These are phyloP conservation scores for Saccharomyces hybrid DNA, from an alignment of 1,139 yeast species.

Conservation along the genomic window DNA sequence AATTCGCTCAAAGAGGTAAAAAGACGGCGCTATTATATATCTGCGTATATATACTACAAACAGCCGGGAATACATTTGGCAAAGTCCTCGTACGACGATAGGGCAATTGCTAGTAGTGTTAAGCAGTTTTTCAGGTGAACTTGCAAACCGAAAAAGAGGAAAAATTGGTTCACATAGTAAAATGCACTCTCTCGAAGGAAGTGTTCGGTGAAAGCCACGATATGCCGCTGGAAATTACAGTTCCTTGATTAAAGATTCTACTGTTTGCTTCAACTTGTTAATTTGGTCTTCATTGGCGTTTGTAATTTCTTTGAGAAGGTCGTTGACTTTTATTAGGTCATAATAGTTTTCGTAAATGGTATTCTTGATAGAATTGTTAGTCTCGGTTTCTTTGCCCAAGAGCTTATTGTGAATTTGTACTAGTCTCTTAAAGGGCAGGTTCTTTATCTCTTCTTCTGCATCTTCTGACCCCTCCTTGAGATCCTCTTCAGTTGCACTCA, in stretches of 20 bases:
- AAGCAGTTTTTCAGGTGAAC: background rate
- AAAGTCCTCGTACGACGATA: background rate
- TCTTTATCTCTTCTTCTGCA: constrained; percentile 29
- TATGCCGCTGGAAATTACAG: background rate
- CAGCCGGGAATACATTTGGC: background rate
- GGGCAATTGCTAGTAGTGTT: background rate
- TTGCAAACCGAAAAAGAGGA: background rate
- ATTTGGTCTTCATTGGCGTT: constrained; percentile 10
- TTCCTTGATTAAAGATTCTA: constrained; percentile 2
- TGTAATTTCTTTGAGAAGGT: constrained; percentile 31
- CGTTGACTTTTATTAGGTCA: constrained; percentile 42
- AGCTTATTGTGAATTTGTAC: constrained; percentile 37
- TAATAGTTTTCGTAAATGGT: constrained; percentile 47
- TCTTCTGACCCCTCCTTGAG: constrained; percentile 1
- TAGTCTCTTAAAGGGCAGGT: constrained; percentile 36
- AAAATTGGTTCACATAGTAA: background rate
- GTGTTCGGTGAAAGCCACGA: background rate
- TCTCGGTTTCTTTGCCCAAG: constrained; percentile 37
- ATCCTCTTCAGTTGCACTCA: constrained; percentile 10
- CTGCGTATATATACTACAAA: background rate
- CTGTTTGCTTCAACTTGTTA: constrained; percentile 8
- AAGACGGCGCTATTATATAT: background rate
- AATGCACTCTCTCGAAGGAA: background rate
- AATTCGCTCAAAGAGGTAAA: background rate
- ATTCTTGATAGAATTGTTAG: constrained; percentile 42